Evolutionary conservation across 1,139 yeast genomes (phyloP).

Genomic region (Sugiyamaella paludigena): DNA sequence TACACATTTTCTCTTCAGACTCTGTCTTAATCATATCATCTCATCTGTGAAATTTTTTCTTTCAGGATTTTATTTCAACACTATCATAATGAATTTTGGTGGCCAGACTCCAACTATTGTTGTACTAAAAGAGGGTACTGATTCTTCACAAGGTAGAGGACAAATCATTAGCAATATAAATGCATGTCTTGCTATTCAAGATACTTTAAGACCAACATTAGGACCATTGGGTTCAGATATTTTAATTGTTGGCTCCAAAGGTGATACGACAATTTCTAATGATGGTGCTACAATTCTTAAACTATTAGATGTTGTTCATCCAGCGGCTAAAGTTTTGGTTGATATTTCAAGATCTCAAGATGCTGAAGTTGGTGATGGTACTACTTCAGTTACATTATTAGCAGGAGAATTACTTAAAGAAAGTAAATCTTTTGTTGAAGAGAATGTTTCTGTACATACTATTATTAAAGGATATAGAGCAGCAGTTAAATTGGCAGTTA

Average conservation of each 20-base stretch:
- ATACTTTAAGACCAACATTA: conserved; percentile 87
- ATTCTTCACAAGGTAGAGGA: conserved; percentile 92
- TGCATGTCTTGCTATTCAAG: conserved; percentile 96
- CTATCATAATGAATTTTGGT: conserved; percentile 67
- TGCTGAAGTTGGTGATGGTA: conserved; percentile 99
- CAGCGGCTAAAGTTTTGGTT: conserved; percentile 93
- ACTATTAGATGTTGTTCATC: conserved; percentile 92
- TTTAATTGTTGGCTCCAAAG: conserved; percentile 74
- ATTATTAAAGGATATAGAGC: conserved; percentile 84
- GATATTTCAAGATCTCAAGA: conserved; percentile 96
- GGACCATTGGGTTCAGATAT: conserved; percentile 98
- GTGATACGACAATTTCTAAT: conserved; percentile 90
- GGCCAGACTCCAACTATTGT: conserved; percentile 96
- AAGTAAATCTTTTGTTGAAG: conserved; percentile 86
- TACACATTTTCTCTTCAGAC: too few species aligned
- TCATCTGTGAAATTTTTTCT: too few species aligned
- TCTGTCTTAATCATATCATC: too few species aligned
- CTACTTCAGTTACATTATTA: conserved; percentile 89
- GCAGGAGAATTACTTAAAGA: conserved; percentile 96
- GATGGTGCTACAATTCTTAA: conserved; percentile 97
- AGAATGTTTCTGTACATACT: conserved; percentile 88
- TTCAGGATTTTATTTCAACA: too few species aligned
- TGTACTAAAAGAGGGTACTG: conserved; percentile 96
- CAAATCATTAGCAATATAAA: conserved; percentile 92
- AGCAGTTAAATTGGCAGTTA: conserved; percentile 76